Conservation (phyloP, 805 yeast genomes). For the Alloascoidea africana region DNA sequence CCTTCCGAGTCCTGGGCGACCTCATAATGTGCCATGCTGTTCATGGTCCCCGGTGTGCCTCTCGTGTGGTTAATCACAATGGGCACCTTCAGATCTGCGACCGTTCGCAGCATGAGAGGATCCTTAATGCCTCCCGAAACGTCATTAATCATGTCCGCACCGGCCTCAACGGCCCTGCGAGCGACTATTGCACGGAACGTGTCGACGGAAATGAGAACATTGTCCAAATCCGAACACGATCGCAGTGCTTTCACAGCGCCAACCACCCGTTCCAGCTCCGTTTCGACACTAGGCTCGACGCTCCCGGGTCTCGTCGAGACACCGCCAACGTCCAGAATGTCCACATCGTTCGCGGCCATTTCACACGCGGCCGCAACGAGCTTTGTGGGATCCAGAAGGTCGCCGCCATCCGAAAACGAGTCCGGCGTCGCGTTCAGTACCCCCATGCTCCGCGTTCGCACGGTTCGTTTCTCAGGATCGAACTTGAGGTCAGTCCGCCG, state of each 20-base stretch:
- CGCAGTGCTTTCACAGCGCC: constrained; percentile 57
- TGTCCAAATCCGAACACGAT: constrained; percentile 21
- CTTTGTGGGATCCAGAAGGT: constrained; percentile 20
- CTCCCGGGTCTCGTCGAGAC: constrained; percentile 88
- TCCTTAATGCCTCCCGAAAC: constrained; percentile 73
- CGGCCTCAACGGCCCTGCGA: constrained; percentile 43
- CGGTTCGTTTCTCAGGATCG: constrained; percentile 27
- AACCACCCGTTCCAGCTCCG: constrained; percentile 55
- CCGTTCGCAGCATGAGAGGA: constrained; percentile 44
- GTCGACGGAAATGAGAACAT: constrained; percentile 62
- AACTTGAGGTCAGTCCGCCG: constrained; percentile 20
- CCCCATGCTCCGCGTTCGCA: constrained; percentile 68
- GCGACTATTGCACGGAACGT: constrained; percentile 77
- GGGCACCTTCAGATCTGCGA: constrained; percentile 53
- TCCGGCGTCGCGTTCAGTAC: constrained; percentile 86
- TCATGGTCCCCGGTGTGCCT: constrained; percentile 71
- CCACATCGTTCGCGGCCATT: constrained; percentile 47
- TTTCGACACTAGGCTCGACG: constrained; percentile 39
- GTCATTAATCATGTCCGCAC: constrained; percentile 89
- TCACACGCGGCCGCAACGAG: constrained; percentile 29
- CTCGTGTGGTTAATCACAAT: constrained; percentile 75
- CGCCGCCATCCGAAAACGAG: constrained; percentile 87
- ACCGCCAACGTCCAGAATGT: constrained; percentile 85
- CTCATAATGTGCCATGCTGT: constrained; percentile 35
- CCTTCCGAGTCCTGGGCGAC: constrained; percentile 16